A percentile compares a stretch with the other conserved stretches of the same genome.
Evolutionary conservation across 2,329 filamentous ascomycete species (phyloP).

Genomic region (Colletotrichum melonis): DNA sequence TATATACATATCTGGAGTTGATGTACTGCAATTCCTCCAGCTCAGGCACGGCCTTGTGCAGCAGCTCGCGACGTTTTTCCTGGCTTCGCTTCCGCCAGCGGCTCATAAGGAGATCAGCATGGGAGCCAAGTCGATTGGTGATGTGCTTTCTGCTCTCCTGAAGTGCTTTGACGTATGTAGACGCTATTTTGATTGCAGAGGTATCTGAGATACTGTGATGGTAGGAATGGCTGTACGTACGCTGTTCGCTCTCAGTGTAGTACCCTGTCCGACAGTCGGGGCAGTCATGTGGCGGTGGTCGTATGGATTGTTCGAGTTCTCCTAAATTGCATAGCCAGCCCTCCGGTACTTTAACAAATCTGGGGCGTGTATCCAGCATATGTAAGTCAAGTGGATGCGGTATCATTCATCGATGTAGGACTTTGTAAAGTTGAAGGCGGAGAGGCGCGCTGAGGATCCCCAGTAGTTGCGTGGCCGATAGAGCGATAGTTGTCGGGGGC

Average conservation of each 20-base stretch:
- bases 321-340: not conserved
- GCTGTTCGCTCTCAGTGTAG: not conserved
- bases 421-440: not conserved
- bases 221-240: not conserved
- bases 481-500: not conserved
- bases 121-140: not conserved
- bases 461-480: not conserved
- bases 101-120: not conserved
- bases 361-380: not conserved
- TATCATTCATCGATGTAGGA: not conserved
- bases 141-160: not conserved
- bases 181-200: not conserved
- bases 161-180: not conserved
- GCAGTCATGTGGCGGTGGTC: not conserved
- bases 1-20: not conserved
- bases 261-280: not conserved
- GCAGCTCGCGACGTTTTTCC: not conserved
- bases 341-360: rapidly evolving
- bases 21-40: not conserved
- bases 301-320: not conserved
- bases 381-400: not conserved
- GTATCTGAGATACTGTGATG: not conserved
- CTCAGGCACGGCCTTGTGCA: not conserved
- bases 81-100: not conserved
- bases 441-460: not conserved